Evolutionary conservation across 2,329 filamentous ascomycete species (phyloP), one percentile per base, ranked within the genome.

Genomic region (Talaromyces atroroseus): DNA sequence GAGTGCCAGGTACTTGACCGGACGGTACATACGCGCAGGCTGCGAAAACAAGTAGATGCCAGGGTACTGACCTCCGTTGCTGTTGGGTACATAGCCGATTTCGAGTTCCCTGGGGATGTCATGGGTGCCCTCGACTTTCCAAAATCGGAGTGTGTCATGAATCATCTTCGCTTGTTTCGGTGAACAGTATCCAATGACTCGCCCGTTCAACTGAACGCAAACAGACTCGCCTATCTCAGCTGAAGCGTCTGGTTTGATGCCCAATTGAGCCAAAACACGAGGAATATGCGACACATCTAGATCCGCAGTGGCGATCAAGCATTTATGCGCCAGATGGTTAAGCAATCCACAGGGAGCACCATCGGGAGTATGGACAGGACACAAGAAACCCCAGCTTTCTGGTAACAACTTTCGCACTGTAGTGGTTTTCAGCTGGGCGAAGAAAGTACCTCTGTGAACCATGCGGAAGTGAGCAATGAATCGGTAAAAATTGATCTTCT

Each of bases 391-490:
- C 94, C 94, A 99, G 64, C 91, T 96, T 70, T 99, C 94, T 1
- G 94, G 94, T 20, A 97, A 77, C 64, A 99, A 78, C 73, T 97
- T 99, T 77, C 94, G 85, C 51, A 99, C 94, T 0, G 94, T 94
- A 0, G 94, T 99, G 0, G 94, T 99, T 76, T 96, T 97, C 62
- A 99, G 76, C 71, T 97, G 90, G 3, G 94, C 94, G 72, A 99
- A 99, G 82, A 99, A 99, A 70, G 90, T 94, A 79, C 94, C 94
- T 85, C 94, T 86, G 77, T 99, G 94, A 57, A 99, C 90, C 91
- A 96, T 96, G 63, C 94, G 88, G 82, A 99, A 99, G 74, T 99
- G 94, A 73, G 90, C 94, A 76, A 99, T 95, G 77, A 97, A 99
- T 66, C 94, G 90, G 67, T 95, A 85, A 71, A 97, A 99, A 77